Base-by-base conservation (phyloP, 495 filamentous ascomycete species). In the Schizothecium vesticola region DNA sequence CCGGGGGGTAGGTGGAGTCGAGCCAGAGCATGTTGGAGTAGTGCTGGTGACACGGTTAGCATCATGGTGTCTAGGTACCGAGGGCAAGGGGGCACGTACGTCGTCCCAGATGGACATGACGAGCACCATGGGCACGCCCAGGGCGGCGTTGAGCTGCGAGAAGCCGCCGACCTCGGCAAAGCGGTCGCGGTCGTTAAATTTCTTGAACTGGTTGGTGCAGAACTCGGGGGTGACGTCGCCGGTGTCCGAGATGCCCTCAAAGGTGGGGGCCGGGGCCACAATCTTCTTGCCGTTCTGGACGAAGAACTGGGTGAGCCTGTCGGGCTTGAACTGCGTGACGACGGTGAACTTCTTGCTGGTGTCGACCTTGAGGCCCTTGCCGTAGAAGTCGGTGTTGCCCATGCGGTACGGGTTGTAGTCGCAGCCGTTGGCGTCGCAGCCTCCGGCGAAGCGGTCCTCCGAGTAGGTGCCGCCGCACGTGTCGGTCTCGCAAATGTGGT, bases 21-120 rank as follows among this genome's bases (percentile, higher is more conserved):
- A 95, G 88, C 92, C 92, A 94, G 68, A 90, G 84, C 92, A 94
- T 94, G 81, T 91, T 86, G 78, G 86, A 81, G 73, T 85, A 82
- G 82, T 93, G 86, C 74, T 76, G 28, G 11, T 6, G 13, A 11
- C 4, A 4, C 16, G 2, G 59, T 69, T 29, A 71, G 66, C 21
- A 56, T 11, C 36, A 11, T n/a, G 51, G 2, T 6, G 10, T 3
- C 26, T 0, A 7, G 9, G 26, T 13, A 56, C 2, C 13, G 9
- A 2, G 26, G 21, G 25, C 5, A 60, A 51, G 16, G 51, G 10
- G 9, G 31, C 22, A 68, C 74, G 24, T 67, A 76, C 74, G 77
- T 93, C 91, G 74, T 91, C 90, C 91, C 91, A 92, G 74, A 93
- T 79, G 72, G 85, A 88, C 85, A 94, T 85, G 74, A 91, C 89